Base-by-base conservation (phyloP, 306 rosid genomes). In the Cicer chorassanicum region DNA sequence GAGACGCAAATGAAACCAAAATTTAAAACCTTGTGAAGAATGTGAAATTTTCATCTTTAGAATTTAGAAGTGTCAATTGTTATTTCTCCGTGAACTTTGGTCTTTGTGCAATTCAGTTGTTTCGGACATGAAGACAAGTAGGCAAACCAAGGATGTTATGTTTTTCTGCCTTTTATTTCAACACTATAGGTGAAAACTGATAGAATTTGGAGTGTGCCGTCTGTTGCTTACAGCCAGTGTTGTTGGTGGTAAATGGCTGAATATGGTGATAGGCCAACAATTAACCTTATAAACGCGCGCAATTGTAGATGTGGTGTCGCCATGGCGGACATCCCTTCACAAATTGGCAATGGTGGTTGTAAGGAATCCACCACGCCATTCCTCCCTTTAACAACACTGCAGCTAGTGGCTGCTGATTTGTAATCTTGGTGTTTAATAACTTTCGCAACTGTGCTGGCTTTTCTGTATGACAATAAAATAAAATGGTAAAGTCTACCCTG, bases 381-480 rank as follows among this genome's bases (percentile, higher is more conserved):
- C 34, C 34, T 24, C 34, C 34, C 34, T 24, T 24, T 24, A 24
- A 24, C 34, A 24, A 24, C 34, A 24, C 34, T 24, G 34, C 15
- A 24, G 13, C 11, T 12, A 46, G 80, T 80, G 57, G 64, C 36
- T 51, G 12, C 48, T 69, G 41, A 3, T 71, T n/a, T 50, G 36
- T 40, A 15, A 48, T 55, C 6, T 61, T 7, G 29, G 53, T 65
- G 70, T 81, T 55, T 4, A 0, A 21, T 16, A 12, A 9, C 48
- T 38, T 9, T 40, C 0, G 36, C n/a, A 7, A 49, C 4, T 71
- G 11, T 72, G 49, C 11, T 64, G 49, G 45, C 60, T 40, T 77
- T 72, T 49, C 34, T 61, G 18, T 77, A 10, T 42, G 36, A 2
- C 9, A 65, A 21, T 55, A 64, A 46, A 45, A 64, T 39, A 2